phyloP scores from a whole-genome alignment of 179 eudicot species.

The Sideroxylon spinosum region DNA sequence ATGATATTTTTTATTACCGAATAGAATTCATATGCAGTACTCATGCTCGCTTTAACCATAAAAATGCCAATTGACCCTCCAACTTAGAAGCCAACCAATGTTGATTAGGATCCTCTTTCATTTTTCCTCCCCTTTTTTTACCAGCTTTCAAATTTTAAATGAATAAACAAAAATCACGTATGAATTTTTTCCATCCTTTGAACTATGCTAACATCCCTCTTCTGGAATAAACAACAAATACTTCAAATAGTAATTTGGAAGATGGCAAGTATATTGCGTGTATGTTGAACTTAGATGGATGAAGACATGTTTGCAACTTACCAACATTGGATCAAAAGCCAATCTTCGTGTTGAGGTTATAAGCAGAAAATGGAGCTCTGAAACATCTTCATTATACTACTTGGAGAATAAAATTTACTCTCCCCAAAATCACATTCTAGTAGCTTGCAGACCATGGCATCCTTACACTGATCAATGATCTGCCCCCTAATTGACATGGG shows the following conservation, averaged over 20 bases:
- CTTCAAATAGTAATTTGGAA: conserved; percentile 61
- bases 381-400: conserved; percentile 81
- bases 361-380: conserved; percentile 80
- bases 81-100: too few relatives aligned
- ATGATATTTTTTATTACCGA: too few relatives aligned
- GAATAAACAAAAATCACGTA: too few relatives aligned
- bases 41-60: too few relatives aligned
- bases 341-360: conserved; percentile 81
- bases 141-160: too few relatives aligned
- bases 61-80: too few relatives aligned
- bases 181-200: conserved; percentile 42
- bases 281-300: conserved; percentile 83
- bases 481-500: conserved; percentile 69
- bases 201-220: conserved; percentile 51
- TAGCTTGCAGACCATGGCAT: conserved; percentile 47
- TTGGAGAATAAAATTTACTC: conserved; percentile 79
- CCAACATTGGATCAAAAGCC: conserved; percentile 82
- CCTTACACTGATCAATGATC: conserved; percentile 64
- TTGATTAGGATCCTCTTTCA: too few relatives aligned
- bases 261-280: conserved; percentile 81
- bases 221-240: conserved; percentile 81
- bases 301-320: conserved; percentile 89
- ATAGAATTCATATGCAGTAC: too few relatives aligned
- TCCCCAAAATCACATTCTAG: conserved; percentile 73
- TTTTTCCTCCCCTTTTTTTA: too few relatives aligned